Evolutionary conservation across 2,329 filamentous ascomycete species (phyloP), one percentile per base, ranked within the genome.

Genomic region (Fusarium neocosmosporiellum): DNA sequence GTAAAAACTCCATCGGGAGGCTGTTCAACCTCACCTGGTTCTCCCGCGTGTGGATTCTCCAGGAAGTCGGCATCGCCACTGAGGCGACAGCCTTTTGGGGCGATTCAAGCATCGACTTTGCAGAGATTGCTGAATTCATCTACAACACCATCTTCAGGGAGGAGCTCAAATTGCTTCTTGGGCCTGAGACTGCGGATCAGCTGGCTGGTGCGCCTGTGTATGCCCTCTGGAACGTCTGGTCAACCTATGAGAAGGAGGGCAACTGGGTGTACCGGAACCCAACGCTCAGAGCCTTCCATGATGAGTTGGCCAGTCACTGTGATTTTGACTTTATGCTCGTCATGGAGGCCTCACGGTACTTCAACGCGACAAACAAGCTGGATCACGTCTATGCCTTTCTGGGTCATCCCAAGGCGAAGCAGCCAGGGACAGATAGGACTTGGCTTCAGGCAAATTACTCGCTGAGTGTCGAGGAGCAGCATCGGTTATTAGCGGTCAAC

Each of bases 381-480:
- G 65, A 67, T 18, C 62, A 67, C 10, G 55, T 67, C 0, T 67
- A 67, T 29, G 65, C 65, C 4, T 61, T 67, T 7, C 20, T 67
- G 4, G 65, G 65, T 48, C 65, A 67, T 24, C 65, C 65, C 1
- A 65, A 60, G 2, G 65, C 62, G 5, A 65, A 34, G 24, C 39
- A 31, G 0, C 65, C 65, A 1, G 14, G 41, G 0, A 60, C 62
- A 0, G 53, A 67, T 0, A 65, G 3, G 4, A 27, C 65, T 2
- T 67, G 62, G 62, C 16, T 67, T 4, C 62, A 67, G 24, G 65
- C 65, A 0, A 60, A 67, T 63, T 67, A 67, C 9, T 55, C 46
- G 1, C 3, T 67, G 10, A 29, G 58, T 18, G 29, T 66, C 13
- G 7, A 39, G 3, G 65, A 67, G 33, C 65, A 67, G 8, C 65